Conservation (phyloP, 78 protist species). For the Chrysochromulina parva region DNA sequence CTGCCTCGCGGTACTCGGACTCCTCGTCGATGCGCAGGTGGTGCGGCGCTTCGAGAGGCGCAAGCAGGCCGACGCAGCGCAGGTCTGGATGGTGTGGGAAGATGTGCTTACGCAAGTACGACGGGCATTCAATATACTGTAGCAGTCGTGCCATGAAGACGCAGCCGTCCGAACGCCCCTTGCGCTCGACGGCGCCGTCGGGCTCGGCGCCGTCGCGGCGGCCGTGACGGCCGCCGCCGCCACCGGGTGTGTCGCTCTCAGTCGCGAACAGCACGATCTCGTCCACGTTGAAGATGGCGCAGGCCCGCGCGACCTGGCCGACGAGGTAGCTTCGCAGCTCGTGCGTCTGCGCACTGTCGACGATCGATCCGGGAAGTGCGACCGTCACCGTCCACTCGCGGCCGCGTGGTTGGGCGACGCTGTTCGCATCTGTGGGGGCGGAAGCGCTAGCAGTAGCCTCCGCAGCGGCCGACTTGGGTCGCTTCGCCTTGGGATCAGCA, state of each 20-base stretch:
- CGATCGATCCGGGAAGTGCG: conserved; percentile 73
- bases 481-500: no score
- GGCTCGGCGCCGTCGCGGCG: not conserved
- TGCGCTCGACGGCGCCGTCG: not conserved
- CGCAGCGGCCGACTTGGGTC: no score
- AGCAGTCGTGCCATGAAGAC: conserved; percentile 59
- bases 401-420: not conserved
- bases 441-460: no score
- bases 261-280: conserved; percentile 34
- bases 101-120: conserved; percentile 48
- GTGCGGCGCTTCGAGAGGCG: conserved; percentile 65
- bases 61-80: conserved; percentile 40
- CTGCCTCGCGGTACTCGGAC: conserved; percentile 43
- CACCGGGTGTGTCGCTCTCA: not conserved
- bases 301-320: conserved; percentile 69
- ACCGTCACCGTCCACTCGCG: conserved; percentile 48
- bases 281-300: conserved; percentile 58
- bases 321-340: conserved; percentile 61
- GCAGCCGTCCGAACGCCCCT: not conserved
- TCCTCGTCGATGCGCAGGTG: conserved; percentile 29
- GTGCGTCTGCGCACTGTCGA: conserved; percentile 66
- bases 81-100: conserved; percentile 41
- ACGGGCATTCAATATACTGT: conserved; percentile 70
- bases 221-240: not conserved
- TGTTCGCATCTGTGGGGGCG: no score